phyloP scores from a whole-genome alignment of 176 grass and related monocot genomes.

The Pontederia crassipes region DNA sequence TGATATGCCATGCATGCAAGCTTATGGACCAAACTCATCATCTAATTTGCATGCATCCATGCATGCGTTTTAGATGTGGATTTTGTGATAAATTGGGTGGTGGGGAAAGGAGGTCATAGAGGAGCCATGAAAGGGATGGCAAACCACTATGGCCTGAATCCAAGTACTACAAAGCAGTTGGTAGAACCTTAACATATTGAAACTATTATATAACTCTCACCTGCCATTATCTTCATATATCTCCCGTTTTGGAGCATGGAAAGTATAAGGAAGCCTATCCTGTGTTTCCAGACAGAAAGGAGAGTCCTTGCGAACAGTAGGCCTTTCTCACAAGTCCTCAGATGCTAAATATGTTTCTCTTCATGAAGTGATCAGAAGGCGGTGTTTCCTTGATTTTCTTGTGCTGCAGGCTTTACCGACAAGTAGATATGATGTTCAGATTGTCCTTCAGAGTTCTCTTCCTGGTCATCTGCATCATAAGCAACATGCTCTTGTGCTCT shows the following conservation, averaged over 20 bases:
- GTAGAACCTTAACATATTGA: neutral
- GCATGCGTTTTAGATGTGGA: neutral
- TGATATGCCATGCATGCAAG: no score
- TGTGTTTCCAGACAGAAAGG: slow-evolving; percentile 1
- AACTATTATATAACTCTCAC: slow-evolving; percentile 5
- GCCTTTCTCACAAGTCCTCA: neutral
- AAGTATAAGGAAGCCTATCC: neutral
- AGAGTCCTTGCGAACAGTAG: neutral
- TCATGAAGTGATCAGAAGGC: neutral
- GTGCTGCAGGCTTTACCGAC: neutral
- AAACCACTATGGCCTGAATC: slow-evolving; percentile 6
- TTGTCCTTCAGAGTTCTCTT: slow-evolving; percentile 14
- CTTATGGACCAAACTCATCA: neutral
- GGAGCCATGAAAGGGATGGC: slow-evolving; percentile 2
- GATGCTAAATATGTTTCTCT: neutral
- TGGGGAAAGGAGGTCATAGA: neutral
- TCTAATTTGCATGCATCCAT: neutral
- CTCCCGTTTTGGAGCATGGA: neutral
- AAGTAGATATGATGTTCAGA: slow-evolving; percentile 21
- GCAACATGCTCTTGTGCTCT: slow-evolving; percentile 20
- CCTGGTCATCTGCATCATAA: neutral
- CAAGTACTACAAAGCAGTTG: slow-evolving; percentile 7
- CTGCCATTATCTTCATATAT: neutral
- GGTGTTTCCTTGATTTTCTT: slow-evolving; percentile 15
- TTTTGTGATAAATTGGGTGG: neutral